These are phyloP conservation scores for Arthrinium phaeospermum DNA, from an alignment of 2,329 filamentous ascomycete species.

Conservation along the genomic window DNA sequence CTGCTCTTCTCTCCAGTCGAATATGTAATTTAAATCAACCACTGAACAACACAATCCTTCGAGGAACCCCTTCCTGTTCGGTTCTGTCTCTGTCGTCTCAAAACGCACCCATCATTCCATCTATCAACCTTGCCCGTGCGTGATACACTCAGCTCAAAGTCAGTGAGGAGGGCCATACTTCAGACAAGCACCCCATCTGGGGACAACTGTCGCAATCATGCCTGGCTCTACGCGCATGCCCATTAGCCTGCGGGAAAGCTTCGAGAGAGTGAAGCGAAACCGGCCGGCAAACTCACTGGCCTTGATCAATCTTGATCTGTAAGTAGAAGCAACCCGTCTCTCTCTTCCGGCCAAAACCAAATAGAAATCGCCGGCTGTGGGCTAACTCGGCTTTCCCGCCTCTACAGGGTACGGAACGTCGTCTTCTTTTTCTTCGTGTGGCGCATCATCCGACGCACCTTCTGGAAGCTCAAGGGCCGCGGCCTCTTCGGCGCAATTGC, in stretches of 20 bases:
- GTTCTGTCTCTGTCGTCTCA: background rate
- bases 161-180: constrained; percentile 12
- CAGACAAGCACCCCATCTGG: constrained; percentile 3
- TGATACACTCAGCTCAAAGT: background rate
- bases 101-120: background rate
- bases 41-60: background rate
- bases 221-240: constrained; percentile 74
- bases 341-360: constrained; percentile 10
- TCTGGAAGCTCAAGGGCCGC: constrained; percentile 87
- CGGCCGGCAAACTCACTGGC: constrained; percentile 61
- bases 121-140: background rate
- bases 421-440: constrained; percentile 89
- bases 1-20: background rate
- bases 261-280: constrained; percentile 64
- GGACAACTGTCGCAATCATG: constrained; percentile 47
- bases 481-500: constrained; percentile 80
- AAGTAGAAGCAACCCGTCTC: constrained; percentile 43
- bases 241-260: constrained; percentile 71
- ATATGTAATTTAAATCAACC: background rate
- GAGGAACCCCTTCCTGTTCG: background rate
- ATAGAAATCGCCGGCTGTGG: background rate
- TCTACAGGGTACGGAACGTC: constrained; percentile 76
- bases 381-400: background rate
- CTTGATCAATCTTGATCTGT: constrained; percentile 73
- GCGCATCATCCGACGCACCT: constrained; percentile 78